Evolutionary conservation across 345 rosid genomes (phyloP), one percentile per base, ranked within the genome.

Genomic region (Gynandropsis gynandra): DNA sequence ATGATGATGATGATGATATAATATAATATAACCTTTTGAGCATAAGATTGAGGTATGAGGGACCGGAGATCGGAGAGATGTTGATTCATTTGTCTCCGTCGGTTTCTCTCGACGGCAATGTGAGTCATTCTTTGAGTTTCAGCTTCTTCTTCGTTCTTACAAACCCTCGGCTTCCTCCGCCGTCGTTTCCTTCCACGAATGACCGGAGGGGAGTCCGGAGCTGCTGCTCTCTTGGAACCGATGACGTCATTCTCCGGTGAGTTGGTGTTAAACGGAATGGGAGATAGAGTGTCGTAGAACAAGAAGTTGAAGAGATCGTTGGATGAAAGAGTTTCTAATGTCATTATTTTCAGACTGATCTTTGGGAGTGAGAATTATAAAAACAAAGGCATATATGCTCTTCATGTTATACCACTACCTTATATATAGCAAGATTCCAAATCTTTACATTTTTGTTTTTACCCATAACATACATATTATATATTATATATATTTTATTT

Each of bases 61-160:
- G 93, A 81, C 61, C 82, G 65, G 52, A 89, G 64, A 61, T 74
- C 83, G 48, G 89, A 70, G 15, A 89, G 82, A 70, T 89, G 85
- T 49, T 81, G 85, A 69, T 83, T 85, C 89, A 85, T 85, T 67
- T 72, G 94, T 78, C 80, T 89, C 47, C 97, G 72, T 11, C 97
- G 63, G 37, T 89, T 89, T 69, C 97, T 78, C 67, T 85, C 97
- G 4, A 85, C 88, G n/a, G 94, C 73, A 76, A 89, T 89, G 79
- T 89, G 97, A 49, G 86, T 80, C 87, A 85, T 85, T 74, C 97
- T 69, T 59, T 83, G 86, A 8, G 75, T 76, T 73, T 89, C 93
- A 7, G 97, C 87, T 66, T 85, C 93, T 67, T 83, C 85, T 68
- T 72, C 79, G 69, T 81, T 85, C 72, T 85, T 89, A 42, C 93